Evolutionary conservation across 768 basidiomycete genomes (phyloP).

Genomic region (Trametes gibbosa): DNA sequence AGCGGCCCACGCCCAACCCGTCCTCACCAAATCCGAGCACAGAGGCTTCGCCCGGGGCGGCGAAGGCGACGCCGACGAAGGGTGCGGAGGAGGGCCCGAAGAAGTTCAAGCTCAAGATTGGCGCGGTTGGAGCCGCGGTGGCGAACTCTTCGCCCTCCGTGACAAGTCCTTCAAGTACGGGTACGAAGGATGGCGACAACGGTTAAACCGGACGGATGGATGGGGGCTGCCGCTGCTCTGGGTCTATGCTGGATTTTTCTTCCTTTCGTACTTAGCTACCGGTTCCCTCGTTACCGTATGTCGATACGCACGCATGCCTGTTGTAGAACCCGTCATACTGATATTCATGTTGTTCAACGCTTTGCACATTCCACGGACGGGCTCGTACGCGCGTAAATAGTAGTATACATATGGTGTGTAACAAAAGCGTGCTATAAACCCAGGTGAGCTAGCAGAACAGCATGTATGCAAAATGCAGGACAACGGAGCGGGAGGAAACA

Average conservation of each 20-base stretch:
- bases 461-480: slow-evolving; percentile 34
- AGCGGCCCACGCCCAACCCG: slow-evolving; percentile 38
- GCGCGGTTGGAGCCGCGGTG: slow-evolving; percentile 41
- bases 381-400: slow-evolving; percentile 19
- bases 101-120: slow-evolving; percentile 76
- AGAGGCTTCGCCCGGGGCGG: slow-evolving; percentile 10
- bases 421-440: slow-evolving; percentile 28
- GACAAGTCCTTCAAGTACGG: slow-evolving; percentile 55
- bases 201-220: slow-evolving; percentile 38
- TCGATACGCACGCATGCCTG: slow-evolving; percentile 21
- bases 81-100: slow-evolving; percentile 56
- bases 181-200: slow-evolving; percentile 72
- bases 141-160: slow-evolving; percentile 34
- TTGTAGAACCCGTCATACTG: slow-evolving; percentile 22
- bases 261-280: slow-evolving; percentile 9
- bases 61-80: slow-evolving; percentile 36
- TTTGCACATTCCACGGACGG: slow-evolving; percentile 7
- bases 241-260: slow-evolving; percentile 13
- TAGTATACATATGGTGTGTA: slow-evolving; percentile 29
- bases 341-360: slow-evolving; percentile 21
- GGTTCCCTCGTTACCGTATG: slow-evolving; percentile 1
- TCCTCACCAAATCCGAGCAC: slow-evolving; percentile 43
- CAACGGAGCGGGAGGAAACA: slow-evolving; percentile 25
- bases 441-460: slow-evolving; percentile 29
- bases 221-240: neutral